Evolutionary conservation across 495 filamentous ascomycete species (phyloP).

Genomic region (Penicillium macrosclerotiorum): DNA sequence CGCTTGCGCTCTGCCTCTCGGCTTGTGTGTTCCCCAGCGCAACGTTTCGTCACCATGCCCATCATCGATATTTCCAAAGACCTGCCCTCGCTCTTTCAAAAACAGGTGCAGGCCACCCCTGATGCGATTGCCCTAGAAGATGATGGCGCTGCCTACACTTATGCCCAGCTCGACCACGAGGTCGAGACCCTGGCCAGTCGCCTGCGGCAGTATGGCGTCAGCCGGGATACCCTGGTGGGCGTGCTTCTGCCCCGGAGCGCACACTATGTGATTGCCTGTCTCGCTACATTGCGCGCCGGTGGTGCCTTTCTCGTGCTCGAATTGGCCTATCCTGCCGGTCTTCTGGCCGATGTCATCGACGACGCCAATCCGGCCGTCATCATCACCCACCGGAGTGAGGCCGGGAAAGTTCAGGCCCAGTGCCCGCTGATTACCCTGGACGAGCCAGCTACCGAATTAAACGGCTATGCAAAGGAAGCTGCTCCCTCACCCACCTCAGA

Average conservation of each 20-base stretch:
- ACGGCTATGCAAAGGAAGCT: conserved; percentile 36
- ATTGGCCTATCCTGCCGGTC: conserved; percentile 62
- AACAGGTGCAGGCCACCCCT: conserved; percentile 58
- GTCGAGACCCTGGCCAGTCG: conserved; percentile 52
- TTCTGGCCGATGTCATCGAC: conserved; percentile 64
- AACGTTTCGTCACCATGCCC: too few species aligned
- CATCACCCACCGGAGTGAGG: conserved; percentile 55
- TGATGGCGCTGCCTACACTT: conserved; percentile 53
- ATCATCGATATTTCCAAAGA: conserved; percentile 62
- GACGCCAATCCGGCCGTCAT: conserved; percentile 62
- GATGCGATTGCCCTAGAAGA: conserved; percentile 62
- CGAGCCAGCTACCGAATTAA: conserved; percentile 34
- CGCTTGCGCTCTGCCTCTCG: too few species aligned
- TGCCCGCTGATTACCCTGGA: conserved; percentile 58
- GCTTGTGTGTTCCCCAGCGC: too few species aligned
- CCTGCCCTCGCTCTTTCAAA: conserved; percentile 56
- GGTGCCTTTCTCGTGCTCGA: conserved; percentile 71
- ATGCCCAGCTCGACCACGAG: conserved; percentile 57
- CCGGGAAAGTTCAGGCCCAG: conserved; percentile 53
- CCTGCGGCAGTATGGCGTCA: conserved; percentile 57
- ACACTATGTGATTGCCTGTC: conserved; percentile 67
- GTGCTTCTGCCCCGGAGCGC: conserved; percentile 65
- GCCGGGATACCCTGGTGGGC: conserved; percentile 61
- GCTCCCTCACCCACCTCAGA: conserved; percentile 50
- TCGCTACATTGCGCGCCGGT: conserved; percentile 63